A percentile compares a stretch with the other conserved stretches of the same genome.
phyloP scores from a whole-genome alignment of 1,139 yeast species.

The Blastobotrys proliferans region DNA sequence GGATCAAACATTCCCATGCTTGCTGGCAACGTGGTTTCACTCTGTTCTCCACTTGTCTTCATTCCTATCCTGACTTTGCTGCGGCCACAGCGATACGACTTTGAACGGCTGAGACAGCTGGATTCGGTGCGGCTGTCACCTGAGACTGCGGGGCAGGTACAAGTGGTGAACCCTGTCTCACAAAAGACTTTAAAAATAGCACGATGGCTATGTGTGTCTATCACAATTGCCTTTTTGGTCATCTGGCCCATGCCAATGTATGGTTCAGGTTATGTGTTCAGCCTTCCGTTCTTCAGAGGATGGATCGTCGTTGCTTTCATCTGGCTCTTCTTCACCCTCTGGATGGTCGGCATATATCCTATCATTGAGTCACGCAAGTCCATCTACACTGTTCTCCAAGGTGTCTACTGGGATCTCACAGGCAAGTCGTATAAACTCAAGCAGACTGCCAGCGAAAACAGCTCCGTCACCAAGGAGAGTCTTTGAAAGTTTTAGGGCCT shows the following conservation, averaged over 20 bases:
- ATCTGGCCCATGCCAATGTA: constrained; percentile 48
- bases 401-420: constrained; percentile 78
- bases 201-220: constrained; percentile 33
- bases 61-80: constrained; percentile 61
- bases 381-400: constrained; percentile 55
- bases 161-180: not conserved
- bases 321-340: constrained; percentile 39
- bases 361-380: constrained; percentile 47
- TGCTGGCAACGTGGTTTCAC: constrained; percentile 79
- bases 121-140: constrained; percentile 19
- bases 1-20: constrained; percentile 80
- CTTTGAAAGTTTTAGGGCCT: too few relatives aligned
- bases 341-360: constrained; percentile 42
- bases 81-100: constrained; percentile 60
- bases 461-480: too few relatives aligned
- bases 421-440: constrained; percentile 52
- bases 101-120: constrained; percentile 48
- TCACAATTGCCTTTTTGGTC: constrained; percentile 33
- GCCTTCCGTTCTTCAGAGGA: constrained; percentile 41
- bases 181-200: constrained; percentile 31
- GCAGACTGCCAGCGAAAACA: too few relatives aligned
- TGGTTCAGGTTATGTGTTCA: constrained; percentile 42
- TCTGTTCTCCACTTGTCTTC: constrained; percentile 66
- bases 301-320: constrained; percentile 41
- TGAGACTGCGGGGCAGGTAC: constrained; percentile 8